Conservation (phyloP, 1,284 basidiomycete species). For the Microstroma glucosiphilum region DNA sequence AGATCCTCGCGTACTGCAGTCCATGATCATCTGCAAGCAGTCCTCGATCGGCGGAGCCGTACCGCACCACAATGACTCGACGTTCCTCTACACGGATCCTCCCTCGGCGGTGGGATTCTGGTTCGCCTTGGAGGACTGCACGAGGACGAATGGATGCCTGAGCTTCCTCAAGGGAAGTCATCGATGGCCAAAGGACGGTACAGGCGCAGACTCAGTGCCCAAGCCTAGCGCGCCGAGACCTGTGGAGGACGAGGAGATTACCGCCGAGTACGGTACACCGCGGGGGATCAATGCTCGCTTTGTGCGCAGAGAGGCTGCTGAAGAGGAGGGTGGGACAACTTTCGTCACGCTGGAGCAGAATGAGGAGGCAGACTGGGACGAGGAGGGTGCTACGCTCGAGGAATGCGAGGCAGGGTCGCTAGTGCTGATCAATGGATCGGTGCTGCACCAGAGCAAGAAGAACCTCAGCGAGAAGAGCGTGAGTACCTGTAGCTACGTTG, state of each 20-base stretch:
- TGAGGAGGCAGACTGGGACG: slow-evolving; percentile 31
- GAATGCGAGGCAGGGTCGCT: slow-evolving; percentile 36
- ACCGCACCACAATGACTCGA: slow-evolving; percentile 57
- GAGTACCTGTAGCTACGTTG: background rate
- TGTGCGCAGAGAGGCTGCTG: slow-evolving; percentile 19
- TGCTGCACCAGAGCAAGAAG: slow-evolving; percentile 39
- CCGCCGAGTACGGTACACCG: slow-evolving; percentile 17
- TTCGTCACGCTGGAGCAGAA: slow-evolving; percentile 15
- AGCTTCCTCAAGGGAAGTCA: slow-evolving; percentile 36
- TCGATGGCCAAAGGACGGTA: slow-evolving; percentile 14
- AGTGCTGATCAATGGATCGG: slow-evolving; percentile 41
- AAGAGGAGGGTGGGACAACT: slow-evolving; percentile 22
- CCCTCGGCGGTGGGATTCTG: slow-evolving; percentile 88
- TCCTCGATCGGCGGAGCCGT: slow-evolving; percentile 43
- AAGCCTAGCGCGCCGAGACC: slow-evolving; percentile 6
- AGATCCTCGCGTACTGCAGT: slow-evolving; percentile 66
- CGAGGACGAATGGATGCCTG: slow-evolving; percentile 33
- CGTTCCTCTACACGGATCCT: slow-evolving; percentile 73
- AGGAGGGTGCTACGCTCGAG: slow-evolving; percentile 18
- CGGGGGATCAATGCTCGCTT: slow-evolving; percentile 39
- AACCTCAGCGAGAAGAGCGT: slow-evolving; percentile 22
- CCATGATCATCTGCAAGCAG: slow-evolving; percentile 65
- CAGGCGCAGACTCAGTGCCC: background rate
- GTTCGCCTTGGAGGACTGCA: slow-evolving; percentile 75
- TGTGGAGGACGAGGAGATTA: background rate